Evolutionary conservation across 2,329 filamentous ascomycete species (phyloP), one percentile per base, ranked within the genome.

Genomic region (Paecilomyces sp.): DNA sequence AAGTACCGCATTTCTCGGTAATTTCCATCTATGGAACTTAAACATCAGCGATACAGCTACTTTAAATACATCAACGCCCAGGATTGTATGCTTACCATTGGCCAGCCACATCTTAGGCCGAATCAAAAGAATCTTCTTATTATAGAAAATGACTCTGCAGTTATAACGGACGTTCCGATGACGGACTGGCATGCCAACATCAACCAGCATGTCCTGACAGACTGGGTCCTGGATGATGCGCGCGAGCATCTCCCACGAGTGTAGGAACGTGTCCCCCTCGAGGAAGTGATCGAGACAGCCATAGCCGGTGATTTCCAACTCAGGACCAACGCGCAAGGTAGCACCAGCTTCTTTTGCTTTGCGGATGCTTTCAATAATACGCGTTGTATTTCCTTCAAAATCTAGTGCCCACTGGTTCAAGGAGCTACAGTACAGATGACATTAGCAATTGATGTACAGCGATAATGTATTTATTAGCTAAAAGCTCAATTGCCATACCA

Each of bases 61-160:
- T 9, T 18, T 9, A 47, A 22, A 11, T 11, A 15, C 15, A 9
- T 50, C 58, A 4, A 47, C 52, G 24, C 50, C 18, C 53, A 64
- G 67, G 8, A 9, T 28, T 3, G 51, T 8, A 53, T 30, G 12
- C 15, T 53, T 58, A 71, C 68, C 87, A 61, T 89, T 88, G 55
- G 88, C 88, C 5, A 92, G 80, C 66, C 80, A 86, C 63, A 90
- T 79, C 73, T 91, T 92, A 0, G 88, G 88, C 11, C 89, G 80
- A 60, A 94, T 88, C 60, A 88, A 78, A 18, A 92, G 74, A 22
- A 92, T 86, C 74, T 87, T 85, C 56, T 84, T 82, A 65, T 92
- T 83, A 56, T 85, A 79, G 61, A 79, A 78, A 62, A 90, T 81
- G n/a, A 88, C 78, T 25, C 88, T 79, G 65, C 84, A 85, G 70